A percentile compares a stretch with the other conserved stretches of the same genome.
phyloP scores from a whole-genome alignment of 208 protist genomes.

The Trichomonas tenax region DNA sequence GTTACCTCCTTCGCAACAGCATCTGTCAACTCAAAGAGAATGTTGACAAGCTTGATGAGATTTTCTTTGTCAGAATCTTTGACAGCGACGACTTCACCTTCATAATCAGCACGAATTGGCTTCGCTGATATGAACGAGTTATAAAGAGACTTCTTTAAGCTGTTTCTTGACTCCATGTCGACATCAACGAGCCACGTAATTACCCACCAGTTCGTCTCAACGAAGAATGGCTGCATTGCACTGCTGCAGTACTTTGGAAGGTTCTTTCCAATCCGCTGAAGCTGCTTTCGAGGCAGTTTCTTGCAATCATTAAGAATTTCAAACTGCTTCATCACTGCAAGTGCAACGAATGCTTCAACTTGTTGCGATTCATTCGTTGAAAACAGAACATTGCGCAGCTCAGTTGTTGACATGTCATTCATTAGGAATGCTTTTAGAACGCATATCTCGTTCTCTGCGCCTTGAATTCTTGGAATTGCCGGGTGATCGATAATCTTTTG shows the following conservation, averaged over 20 bases:
- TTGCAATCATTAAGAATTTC: not conserved
- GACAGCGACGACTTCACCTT: not conserved
- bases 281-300: not conserved
- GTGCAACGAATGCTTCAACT: not conserved
- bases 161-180: not conserved
- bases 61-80: not conserved
- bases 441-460: not conserved
- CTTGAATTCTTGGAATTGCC: not conserved
- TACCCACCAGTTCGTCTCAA: not conserved
- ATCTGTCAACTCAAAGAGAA: not conserved
- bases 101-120: not conserved
- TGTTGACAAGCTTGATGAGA: not conserved
- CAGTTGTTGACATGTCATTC: not conserved
- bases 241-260: not conserved
- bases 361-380: not conserved
- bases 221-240: not conserved
- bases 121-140: not conserved
- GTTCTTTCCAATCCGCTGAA: not conserved
- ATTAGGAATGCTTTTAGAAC: not conserved
- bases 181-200: not conserved
- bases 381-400: not conserved
- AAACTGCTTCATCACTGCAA: not conserved
- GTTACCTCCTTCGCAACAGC: not conserved
- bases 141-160: not conserved
- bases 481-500: not conserved